Percentiles rank a stretch among this genome's conserved stretches.
Conservation (phyloP, 2,329 filamentous ascomycete genomes). For the Madurella fahalii region DNA sequence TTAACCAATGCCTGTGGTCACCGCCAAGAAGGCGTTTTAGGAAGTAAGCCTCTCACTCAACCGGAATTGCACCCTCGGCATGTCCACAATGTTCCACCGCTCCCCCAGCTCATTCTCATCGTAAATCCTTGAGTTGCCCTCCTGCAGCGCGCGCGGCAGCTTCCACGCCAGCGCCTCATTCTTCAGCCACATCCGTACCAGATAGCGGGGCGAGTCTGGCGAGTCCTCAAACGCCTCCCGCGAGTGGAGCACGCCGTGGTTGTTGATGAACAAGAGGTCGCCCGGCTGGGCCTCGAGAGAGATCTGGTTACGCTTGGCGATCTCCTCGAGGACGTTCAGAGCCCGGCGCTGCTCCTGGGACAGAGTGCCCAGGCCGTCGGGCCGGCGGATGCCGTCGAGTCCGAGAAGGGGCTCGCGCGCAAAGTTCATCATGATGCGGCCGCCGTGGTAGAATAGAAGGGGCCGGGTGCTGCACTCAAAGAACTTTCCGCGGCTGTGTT, state of each 20-base stretch:
- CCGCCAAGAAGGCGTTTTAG: background rate
- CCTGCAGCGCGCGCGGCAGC: constrained; percentile 17
- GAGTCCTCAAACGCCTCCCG: constrained; percentile 54
- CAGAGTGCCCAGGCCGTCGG: constrained; percentile 45
- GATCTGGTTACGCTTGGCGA: constrained; percentile 51
- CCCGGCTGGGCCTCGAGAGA: constrained; percentile 51
- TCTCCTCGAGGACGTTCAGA: constrained; percentile 51
- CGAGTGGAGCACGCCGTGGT: constrained; percentile 56
- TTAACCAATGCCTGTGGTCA: too few relatives aligned
- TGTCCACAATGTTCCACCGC: constrained; percentile 23
- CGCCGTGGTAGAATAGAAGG: constrained; percentile 49
- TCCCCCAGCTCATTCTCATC: constrained; percentile 20
- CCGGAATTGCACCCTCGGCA: constrained; percentile 19
- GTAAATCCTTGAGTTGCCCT: constrained; percentile 21
- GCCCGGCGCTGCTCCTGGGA: constrained; percentile 49
- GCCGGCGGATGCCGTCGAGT: constrained; percentile 47
- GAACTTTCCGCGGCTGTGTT: constrained; percentile 36
- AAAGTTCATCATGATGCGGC: constrained; percentile 54
- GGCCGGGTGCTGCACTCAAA: constrained; percentile 51
- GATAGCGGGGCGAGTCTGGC: constrained; percentile 45
- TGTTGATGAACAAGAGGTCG: constrained; percentile 63
- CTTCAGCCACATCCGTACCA: constrained; percentile 55
- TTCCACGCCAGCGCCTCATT: constrained; percentile 20
- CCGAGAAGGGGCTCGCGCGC: constrained; percentile 53
- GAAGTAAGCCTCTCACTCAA: constrained; percentile 25